phyloP scores from a whole-genome alignment of 345 rosid species.

The Acer campestre region DNA sequence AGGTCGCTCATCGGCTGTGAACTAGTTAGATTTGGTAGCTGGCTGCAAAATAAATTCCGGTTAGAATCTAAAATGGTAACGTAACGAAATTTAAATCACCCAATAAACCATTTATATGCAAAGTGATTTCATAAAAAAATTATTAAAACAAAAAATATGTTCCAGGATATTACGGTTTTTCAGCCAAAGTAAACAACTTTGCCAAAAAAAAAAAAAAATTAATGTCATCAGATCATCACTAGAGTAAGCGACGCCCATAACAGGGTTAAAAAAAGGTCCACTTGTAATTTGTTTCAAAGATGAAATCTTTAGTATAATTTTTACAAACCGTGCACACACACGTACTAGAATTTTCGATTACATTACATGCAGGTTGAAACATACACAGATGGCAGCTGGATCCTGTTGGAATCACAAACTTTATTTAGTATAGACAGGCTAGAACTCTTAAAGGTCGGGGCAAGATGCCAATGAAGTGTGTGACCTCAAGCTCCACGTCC shows the following conservation, averaged over 20 bases:
- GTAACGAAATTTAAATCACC: not conserved
- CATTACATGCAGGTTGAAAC: no score
- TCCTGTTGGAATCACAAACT: no score
- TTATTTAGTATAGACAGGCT: constrained; percentile 13
- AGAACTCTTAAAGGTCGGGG: not conserved
- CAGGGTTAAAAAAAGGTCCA: no score
- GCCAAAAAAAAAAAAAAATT: no score
- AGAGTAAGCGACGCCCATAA: no score
- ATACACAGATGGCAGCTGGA: no score
- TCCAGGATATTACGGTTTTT: not conserved
- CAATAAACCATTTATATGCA: not conserved
- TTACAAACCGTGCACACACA: no score
- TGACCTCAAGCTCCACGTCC: constrained; percentile 49
- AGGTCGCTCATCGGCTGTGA: constrained; percentile 57
- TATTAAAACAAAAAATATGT: not conserved
- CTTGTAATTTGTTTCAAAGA: no score
- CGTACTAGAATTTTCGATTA: no score
- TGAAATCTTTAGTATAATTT: no score
- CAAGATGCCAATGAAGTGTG: constrained; percentile 4
- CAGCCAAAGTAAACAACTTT: no score
- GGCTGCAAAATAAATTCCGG: not conserved
- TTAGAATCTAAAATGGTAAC: not conserved
- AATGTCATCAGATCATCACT: no score
- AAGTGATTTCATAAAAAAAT: not conserved
- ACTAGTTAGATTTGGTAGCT: constrained; percentile 38